Conservation (phyloP, 2,329 filamentous ascomycete species). For the Emmonsiellopsis sp. region DNA sequence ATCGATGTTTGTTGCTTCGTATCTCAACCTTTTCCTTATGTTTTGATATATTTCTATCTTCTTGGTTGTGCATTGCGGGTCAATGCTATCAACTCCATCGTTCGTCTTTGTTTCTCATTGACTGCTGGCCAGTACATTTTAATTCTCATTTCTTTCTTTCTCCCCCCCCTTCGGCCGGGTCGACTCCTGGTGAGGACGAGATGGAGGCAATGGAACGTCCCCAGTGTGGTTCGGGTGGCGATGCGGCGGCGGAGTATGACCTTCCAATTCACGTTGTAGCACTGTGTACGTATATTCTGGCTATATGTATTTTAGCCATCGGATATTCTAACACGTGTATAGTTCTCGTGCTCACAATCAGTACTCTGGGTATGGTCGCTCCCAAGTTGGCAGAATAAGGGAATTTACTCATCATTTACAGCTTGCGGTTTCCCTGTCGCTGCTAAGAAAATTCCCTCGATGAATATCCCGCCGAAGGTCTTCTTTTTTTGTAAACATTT, state of each 20-base stretch:
- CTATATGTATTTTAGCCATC: not conserved
- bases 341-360: slow-evolving; percentile 9
- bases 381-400: not conserved
- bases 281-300: slow-evolving; percentile 7
- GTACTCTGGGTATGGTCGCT: slow-evolving; percentile 5
- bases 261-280: slow-evolving; percentile 13
- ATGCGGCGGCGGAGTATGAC: slow-evolving; percentile 10
- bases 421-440: slow-evolving; percentile 35
- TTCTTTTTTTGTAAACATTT: slow-evolving; percentile 52
- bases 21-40: not conserved
- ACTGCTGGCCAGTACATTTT: not conserved
- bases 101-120: not conserved
- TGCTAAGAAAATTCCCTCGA: slow-evolving; percentile 27
- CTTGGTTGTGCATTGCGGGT: slow-evolving; percentile 7
- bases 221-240: slow-evolving; percentile 8
- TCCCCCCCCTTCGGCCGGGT: not conserved
- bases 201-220: slow-evolving; percentile 6
- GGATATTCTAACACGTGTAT: not conserved
- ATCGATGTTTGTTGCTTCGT: not conserved
- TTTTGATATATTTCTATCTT: not conserved
- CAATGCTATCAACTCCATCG: slow-evolving; percentile 7
- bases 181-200: slow-evolving; percentile 4
- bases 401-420: not conserved
- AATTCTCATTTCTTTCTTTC: slow-evolving; percentile 6
- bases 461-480: slow-evolving; percentile 21